Evolutionary conservation across 495 filamentous ascomycete species (phyloP).

Genomic region (Daldinia vernicosa): DNA sequence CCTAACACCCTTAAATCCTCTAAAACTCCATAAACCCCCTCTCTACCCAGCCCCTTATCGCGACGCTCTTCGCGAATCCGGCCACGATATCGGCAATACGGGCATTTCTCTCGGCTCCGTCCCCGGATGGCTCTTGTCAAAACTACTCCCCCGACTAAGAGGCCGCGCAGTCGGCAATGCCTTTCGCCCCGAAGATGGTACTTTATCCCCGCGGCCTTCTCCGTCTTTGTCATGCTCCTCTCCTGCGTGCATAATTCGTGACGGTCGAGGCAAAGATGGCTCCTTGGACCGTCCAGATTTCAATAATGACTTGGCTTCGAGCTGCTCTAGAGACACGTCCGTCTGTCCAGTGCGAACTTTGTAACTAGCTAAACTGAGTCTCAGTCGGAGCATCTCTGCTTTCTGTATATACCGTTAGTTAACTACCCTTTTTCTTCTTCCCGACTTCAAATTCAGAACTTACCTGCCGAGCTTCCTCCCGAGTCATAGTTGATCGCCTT

Average conservation of each 20-base stretch:
- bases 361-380: slow-evolving; percentile 61
- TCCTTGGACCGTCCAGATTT: background rate
- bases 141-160: background rate
- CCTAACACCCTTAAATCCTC: background rate
- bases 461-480: slow-evolving; percentile 56
- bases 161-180: background rate
- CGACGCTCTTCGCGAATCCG: background rate
- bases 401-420: slow-evolving; percentile 47
- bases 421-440: background rate
- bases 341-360: slow-evolving; percentile 63
- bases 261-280: slow-evolving; percentile 10
- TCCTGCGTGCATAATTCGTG: background rate
- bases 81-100: background rate
- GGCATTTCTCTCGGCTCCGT: background rate
- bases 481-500: slow-evolving; percentile 43
- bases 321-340: slow-evolving; percentile 56
- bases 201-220: slow-evolving; percentile 41
- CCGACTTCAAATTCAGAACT: background rate
- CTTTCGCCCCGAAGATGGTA: slow-evolving; percentile 20
- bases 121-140: background rate
- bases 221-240: background rate
- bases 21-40: background rate
- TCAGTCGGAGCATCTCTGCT: slow-evolving; percentile 59
- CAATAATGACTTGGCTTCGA: slow-evolving; percentile 45
- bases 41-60: background rate